phyloP scores from a whole-genome alignment of 306 rosid genomes.

The Inga oerstediana region DNA sequence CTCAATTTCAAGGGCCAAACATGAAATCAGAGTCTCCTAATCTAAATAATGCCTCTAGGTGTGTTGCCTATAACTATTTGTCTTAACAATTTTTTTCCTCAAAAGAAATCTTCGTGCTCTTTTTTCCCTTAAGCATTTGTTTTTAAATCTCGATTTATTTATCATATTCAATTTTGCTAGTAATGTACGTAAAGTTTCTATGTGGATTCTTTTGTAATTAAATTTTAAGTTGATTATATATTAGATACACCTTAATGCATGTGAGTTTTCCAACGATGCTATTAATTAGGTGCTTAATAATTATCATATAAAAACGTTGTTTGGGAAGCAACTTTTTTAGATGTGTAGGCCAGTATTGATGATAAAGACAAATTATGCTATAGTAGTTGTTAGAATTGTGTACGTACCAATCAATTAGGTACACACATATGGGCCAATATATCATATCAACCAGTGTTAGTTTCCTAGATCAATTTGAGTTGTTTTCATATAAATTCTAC shows the following conservation, averaged over 20 bases:
- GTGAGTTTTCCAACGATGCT: background rate
- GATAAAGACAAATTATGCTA: background rate
- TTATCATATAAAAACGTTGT: background rate
- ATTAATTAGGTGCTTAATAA: background rate
- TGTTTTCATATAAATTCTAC: background rate
- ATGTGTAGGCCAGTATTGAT: background rate
- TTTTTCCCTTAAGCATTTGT: background rate
- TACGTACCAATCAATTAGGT: background rate
- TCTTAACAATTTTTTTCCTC: background rate
- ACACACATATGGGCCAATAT: background rate
- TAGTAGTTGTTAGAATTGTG: background rate
- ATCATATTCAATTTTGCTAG: background rate
- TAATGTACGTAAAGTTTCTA: background rate
- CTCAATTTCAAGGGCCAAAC: conserved; percentile 5
- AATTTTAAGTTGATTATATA: background rate
- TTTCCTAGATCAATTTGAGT: background rate
- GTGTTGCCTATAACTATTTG: background rate
- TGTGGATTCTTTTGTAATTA: background rate
- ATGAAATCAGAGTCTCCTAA: background rate
- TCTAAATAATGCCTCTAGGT: background rate
- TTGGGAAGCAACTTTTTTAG: background rate
- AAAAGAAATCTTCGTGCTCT: too few relatives aligned
- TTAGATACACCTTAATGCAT: background rate
- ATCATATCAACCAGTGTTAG: background rate
- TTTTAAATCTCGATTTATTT: background rate